These are phyloP conservation scores for Teratosphaeria gauchensis DNA, from an alignment of 2,329 filamentous ascomycete species.

Conservation along the genomic window DNA sequence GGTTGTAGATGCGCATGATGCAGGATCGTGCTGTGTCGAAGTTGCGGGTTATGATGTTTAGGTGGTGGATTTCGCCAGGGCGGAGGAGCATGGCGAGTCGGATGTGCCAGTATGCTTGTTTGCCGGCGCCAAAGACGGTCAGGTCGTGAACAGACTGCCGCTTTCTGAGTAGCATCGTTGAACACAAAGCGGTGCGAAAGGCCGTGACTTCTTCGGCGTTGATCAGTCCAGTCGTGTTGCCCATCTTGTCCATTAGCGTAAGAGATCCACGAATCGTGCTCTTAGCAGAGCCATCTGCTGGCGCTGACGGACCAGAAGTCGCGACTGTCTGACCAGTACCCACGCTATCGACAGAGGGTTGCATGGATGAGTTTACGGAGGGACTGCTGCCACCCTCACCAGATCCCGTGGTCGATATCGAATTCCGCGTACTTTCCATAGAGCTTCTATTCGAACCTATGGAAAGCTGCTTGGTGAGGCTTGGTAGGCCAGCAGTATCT, in stretches of 20 bases:
- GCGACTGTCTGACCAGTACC: constrained; percentile 3
- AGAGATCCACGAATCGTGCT: constrained; percentile 48
- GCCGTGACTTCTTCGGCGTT: constrained; percentile 61
- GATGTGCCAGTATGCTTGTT: constrained; percentile 92
- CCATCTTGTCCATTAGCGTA: constrained; percentile 48
- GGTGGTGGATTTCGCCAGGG: constrained; percentile 58
- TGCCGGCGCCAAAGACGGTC: constrained; percentile 77
- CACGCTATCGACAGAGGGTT: constrained; percentile 10
- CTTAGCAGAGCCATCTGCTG: constrained; percentile 23
- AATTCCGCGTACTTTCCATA: constrained; percentile 15
- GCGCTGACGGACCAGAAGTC: constrained; percentile 10
- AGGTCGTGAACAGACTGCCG: constrained; percentile 65
- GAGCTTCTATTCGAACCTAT: constrained; percentile 20
- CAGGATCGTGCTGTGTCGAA: constrained; percentile 50
- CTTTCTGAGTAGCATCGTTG: constrained; percentile 50
- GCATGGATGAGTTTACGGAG: constrained; percentile 13
- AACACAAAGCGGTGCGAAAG: constrained; percentile 57
- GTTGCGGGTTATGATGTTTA: constrained; percentile 73
- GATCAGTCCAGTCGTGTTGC: constrained; percentile 52
- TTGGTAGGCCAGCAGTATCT: constrained; percentile 16
- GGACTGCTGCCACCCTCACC: constrained; percentile 16
- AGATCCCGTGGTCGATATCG: constrained; percentile 15
- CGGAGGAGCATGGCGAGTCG: constrained; percentile 70
- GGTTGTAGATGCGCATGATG: constrained; percentile 46
- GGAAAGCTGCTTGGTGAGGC: constrained; percentile 16